Evolutionary conservation across 345 rosid genomes (phyloP).

Genomic region (Sapria himalayana): DNA sequence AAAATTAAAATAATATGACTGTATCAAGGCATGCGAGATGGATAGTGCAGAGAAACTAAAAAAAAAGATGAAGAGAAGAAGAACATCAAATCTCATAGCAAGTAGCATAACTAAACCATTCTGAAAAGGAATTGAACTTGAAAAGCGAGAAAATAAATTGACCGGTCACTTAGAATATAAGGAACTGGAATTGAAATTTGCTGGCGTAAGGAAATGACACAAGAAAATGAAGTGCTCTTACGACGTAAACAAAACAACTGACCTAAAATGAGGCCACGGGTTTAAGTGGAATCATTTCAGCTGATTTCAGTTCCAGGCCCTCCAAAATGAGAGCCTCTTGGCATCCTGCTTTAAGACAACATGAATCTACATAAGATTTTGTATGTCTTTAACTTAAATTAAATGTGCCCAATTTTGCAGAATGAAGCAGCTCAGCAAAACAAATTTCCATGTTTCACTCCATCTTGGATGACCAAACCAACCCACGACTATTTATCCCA

Average conservation of each 20-base stretch:
- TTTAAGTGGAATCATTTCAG: constrained; percentile 94
- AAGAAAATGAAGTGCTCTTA: constrained; percentile 25
- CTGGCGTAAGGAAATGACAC: constrained; percentile 35
- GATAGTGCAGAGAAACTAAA: constrained; percentile 8
- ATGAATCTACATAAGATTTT: constrained; percentile 82
- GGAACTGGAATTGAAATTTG: constrained; percentile 30
- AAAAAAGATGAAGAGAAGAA: too few species aligned
- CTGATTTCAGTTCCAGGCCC: constrained; percentile 92
- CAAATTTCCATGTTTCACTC: too few species aligned
- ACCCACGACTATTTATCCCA: too few species aligned
- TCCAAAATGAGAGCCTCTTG: constrained; percentile 93
- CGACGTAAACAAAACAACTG: constrained; percentile 75
- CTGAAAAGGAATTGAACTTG: constrained; percentile 11
- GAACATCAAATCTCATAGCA: too few species aligned
- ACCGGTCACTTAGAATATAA: constrained; percentile 17
- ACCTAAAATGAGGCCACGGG: constrained; percentile 99
- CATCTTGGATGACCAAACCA: too few species aligned
- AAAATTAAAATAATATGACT: too few species aligned
- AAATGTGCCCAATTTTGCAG: constrained; percentile 44
- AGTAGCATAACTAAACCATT: too few species aligned
- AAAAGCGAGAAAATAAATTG: constrained; percentile 16
- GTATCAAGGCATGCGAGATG: too few species aligned
- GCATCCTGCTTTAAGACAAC: constrained; percentile 97
- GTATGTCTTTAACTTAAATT: constrained; percentile 36
- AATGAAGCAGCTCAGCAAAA: too few species aligned